Evolutionary conservation across 106 monocot genomes (phyloP), one percentile per base, ranked within the genome.

Genomic region (Hemerocallis citrina): DNA sequence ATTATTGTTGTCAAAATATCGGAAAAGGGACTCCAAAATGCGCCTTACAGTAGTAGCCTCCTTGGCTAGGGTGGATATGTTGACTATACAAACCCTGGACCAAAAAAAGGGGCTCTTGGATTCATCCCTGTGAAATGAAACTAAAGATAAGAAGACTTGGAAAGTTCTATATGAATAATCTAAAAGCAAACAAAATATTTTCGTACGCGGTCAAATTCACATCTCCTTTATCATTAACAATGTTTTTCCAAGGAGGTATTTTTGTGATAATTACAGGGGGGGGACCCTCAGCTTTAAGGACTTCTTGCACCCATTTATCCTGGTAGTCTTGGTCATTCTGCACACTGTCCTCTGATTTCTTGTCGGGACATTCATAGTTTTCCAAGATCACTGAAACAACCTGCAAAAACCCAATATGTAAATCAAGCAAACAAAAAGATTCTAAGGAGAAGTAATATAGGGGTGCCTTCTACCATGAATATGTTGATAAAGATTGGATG

Each of bases 381-480:
- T 92, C 86, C 55, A 86, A 55, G 38, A 92, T 80, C 52, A 75
- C 77, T 52, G 80, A 77, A 54, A 92, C 86, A 64, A 86, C 69
- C 92, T 92, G 66, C 30, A 46, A 22, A 34, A 57, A 33, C 19
- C 64, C 40, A 36, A 13, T 37, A 35, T 39, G 38, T 6, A 70
- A 38, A 37, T 39, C 42, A 21, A n/a, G 25, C 6, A 46, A 61
- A 27, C 11, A 41, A 61, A 42, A 9, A 30, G 14, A n/a, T 43
- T 0, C 2, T 43, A 11, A 41, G 14, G 1, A 35, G 29, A 23
- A 43, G n/a, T 3, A 27, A 27, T 15, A 62, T 24, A 13, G 6
- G n/a, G 25, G 14, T 15, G 14, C 17, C 29, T 33, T 43, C 28
- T 35, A 19, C 15, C 9, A 35, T 11, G 6, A 24, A 35, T 27